Evolutionary conservation across 805 yeast species (phyloP), one percentile per base, ranked within the genome.

Genomic region (Ogataea trehaloabstinens): DNA sequence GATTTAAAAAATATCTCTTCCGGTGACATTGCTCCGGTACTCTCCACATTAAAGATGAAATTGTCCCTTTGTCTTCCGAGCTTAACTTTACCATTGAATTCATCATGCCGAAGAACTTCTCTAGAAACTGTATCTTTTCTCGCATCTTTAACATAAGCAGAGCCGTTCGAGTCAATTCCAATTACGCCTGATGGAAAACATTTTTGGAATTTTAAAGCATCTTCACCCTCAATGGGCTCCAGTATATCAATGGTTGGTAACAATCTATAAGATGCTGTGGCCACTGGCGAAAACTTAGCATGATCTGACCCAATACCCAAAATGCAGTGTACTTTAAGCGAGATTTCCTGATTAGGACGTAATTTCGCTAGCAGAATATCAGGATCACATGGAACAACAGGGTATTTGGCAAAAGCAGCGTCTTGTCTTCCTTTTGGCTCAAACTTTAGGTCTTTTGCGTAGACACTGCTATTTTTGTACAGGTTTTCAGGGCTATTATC

Each of bases 121-220:
- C 99, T 79, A 5, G 96, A 87, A 28, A 93, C 99, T 1, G 99
- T 93, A 64, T 93, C 99, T 58, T 80, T 85, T 70, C 99, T 80
- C 3, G 97, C 79, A 65, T 93, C 96, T 46, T 80, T 75, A 11
- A 93, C 95, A 49, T 60, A 77, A 0, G 98, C 98, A 52, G 78
- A 77, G 35, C 77, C 85, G 5, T 73, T 58, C 11, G 70, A 70
- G 55, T 81, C 71, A 43, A 90, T 78, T 25, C 74, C 96, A 60
- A 91, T 75, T 28, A 93, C 99, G 22, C 99, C 99, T 3, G 83
- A 74, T 20, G 98, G 91, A 71, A 93, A 93, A 64, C 98, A 91
- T 54, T 78, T 76, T 63, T 85, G 88, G 65, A 93, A 87, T 55
- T 78, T 84, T 38, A 67, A 57, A 2, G 97, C 98, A 35, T 76